These are phyloP conservation scores for Pinus tabuliformis DNA, from an alignment of 75 land plant species.

Conservation along the genomic window DNA sequence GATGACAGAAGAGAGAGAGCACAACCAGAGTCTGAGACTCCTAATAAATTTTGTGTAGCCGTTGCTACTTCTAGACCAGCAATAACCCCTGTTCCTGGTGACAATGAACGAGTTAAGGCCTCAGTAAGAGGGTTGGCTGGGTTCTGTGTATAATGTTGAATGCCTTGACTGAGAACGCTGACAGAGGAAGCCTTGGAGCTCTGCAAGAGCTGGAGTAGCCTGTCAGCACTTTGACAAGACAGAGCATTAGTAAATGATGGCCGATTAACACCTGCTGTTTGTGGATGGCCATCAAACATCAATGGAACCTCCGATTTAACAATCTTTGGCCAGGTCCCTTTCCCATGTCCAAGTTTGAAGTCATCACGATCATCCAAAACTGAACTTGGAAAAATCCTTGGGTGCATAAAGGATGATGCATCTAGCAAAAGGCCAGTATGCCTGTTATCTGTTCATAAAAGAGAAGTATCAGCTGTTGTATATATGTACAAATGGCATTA, in stretches of 20 bases:
- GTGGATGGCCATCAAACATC: constrained; percentile 12
- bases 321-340: constrained; percentile 11
- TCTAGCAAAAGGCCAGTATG: constrained; percentile 14
- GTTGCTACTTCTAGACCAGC: constrained; percentile 35
- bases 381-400: constrained; percentile 14
- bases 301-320: constrained; percentile 17
- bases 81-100: constrained; percentile 21
- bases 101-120: constrained; percentile 19
- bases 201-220: constrained; percentile 29
- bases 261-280: constrained; percentile 20
- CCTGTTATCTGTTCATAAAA: constrained; percentile 7
- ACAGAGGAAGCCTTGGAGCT: constrained; percentile 15
- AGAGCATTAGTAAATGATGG: constrained; percentile 14
- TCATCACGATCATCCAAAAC: constrained; percentile 20
- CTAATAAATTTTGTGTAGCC: constrained; percentile 16
- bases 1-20: constrained; percentile 94
- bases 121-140: constrained; percentile 12
- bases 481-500: not conserved
- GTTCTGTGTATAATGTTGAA: constrained; percentile 10
- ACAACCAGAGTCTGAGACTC: constrained; percentile 50
- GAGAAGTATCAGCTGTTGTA: not conserved
- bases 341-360: constrained; percentile 22
- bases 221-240: constrained; percentile 19
- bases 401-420: constrained; percentile 15
- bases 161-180: constrained; percentile 27